Percentiles rank a stretch among this genome's conserved stretches.
Evolutionary conservation across 2,329 filamentous ascomycete genomes (phyloP).

Genomic region (Colletotrichum scovillei): DNA sequence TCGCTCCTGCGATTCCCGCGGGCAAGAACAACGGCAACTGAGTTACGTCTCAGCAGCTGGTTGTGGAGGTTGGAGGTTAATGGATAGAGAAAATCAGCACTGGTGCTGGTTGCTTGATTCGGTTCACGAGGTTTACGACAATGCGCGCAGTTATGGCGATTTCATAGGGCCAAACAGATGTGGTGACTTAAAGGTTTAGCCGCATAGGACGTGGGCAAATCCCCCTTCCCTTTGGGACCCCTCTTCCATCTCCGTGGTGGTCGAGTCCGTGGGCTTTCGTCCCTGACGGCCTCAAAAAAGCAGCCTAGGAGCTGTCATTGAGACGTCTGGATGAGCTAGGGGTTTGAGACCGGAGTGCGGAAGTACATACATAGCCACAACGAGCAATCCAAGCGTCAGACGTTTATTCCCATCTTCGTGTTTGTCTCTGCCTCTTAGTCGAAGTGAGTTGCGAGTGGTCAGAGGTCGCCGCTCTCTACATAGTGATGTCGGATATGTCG

Average conservation of each 20-base stretch:
- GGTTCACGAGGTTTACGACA: constrained; percentile 11
- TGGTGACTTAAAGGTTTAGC: neutral
- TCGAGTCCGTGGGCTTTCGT: neutral
- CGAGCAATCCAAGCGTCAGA: constrained; percentile 20
- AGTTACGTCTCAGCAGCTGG: neutral
- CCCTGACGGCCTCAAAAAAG: neutral
- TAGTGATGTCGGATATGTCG: neutral
- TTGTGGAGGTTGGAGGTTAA: neutral
- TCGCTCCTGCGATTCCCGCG: constrained; percentile 20
- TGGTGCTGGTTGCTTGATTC: constrained; percentile 16
- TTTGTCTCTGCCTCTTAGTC: neutral
- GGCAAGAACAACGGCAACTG: constrained; percentile 7
- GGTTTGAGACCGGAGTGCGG: constrained; percentile 6
- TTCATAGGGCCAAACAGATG: neutral
- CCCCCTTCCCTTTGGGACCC: too few species aligned
- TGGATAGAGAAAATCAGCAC: constrained; percentile 19
- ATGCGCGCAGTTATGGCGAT: neutral
- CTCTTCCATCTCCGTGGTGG: neutral
- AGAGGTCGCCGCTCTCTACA: neutral
- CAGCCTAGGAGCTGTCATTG: neutral
- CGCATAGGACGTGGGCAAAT: neutral
- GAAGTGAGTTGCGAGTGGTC: neutral
- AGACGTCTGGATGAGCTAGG: neutral
- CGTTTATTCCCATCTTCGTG: neutral
- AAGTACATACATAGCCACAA: constrained; percentile 22